Base-by-base conservation (phyloP, 805 yeast genomes). In the Candida tibetensis region DNA sequence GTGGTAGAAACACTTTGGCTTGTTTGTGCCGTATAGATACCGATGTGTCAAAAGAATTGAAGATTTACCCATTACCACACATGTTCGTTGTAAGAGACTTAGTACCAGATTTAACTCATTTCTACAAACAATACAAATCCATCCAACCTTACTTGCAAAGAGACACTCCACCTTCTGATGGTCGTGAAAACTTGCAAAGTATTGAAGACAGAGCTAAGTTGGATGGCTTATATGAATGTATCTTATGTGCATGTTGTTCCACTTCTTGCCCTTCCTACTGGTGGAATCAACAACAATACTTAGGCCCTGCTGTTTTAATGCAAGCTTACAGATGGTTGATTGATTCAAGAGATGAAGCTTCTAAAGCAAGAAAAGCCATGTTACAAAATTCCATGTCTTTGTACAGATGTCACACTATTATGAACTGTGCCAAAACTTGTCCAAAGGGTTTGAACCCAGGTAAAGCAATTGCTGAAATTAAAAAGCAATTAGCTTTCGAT, bases 381-480 rank as follows among this genome's bases (percentile, higher is more conserved):
- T 77, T 93, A 59, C 91, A 93, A 69, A 93, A 93, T 79, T 81
- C 96, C 41, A 93, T 93, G 98, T 84, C 96, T 40, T 72, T 93
- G 57, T 93, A 93, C 81, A 84, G 99, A 77, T 93, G 99, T 70
- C 99, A 91, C 75, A 93, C 99, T 43, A 93, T 93, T 61, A 86
- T 93, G 96, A 93, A 93, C 80, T 93, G 99, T 80, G 79, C 99
- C 37, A 83, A 79, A 63, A 93, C 99, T 41, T 93, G 99, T 76
- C 99, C 99, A 53, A 85, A 93, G 82, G 97, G 96, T 48, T 79
- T 93, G 73, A 93, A 93, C 71, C 99, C 99, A 32, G 99, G 98
- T 72, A 75, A 64, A 56, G 98, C 99, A 42, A 93, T 93, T 69
- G 98, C 98, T 48, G 89, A 88, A 70, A 89, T 93, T 69, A 93